Percentiles rank a stretch among this genome's conserved stretches.
Conservation (phyloP, 2,329 filamentous ascomycete species). For the Stachybotrys echinatus region DNA sequence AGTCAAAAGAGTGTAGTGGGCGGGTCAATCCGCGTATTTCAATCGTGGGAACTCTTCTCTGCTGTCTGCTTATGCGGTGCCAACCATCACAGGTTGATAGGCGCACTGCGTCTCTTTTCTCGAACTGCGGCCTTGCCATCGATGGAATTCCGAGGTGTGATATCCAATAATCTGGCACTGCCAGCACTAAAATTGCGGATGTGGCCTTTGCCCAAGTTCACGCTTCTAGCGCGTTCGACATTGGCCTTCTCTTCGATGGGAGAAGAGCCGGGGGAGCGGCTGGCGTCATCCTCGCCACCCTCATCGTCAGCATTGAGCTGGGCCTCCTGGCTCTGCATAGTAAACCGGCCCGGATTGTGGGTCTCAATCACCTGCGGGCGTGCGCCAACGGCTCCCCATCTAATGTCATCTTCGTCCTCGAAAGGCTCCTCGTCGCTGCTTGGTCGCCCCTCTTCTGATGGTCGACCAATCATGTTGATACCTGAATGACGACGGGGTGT, state of each 20-base stretch:
- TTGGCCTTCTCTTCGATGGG: slow-evolving; percentile 29
- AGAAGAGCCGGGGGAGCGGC: slow-evolving; percentile 18
- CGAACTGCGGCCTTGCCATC: slow-evolving; percentile 38
- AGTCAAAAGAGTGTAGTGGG: slow-evolving; percentile 3
- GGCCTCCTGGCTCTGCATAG: slow-evolving; percentile 48
- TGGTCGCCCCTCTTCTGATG: slow-evolving; percentile 44
- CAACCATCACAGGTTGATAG: slow-evolving; percentile 10
- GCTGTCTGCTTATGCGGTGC: slow-evolving; percentile 9
- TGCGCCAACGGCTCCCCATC: slow-evolving; percentile 46
- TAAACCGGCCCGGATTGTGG: slow-evolving; percentile 32
- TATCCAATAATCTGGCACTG: slow-evolving; percentile 68
- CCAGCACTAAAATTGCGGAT: slow-evolving; percentile 70
- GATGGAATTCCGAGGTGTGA: slow-evolving; percentile 50
- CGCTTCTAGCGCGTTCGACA: slow-evolving; percentile 62
- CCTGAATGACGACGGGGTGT: slow-evolving; percentile 19
- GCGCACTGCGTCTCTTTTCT: slow-evolving; percentile 19
- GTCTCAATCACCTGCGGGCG: slow-evolving; percentile 57
- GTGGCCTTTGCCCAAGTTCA: slow-evolving; percentile 62
- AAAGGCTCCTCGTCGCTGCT: slow-evolving; percentile 41
- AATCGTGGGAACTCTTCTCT: slow-evolving; percentile 15
- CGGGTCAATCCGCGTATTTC: background rate
- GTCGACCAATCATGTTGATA: slow-evolving; percentile 27
- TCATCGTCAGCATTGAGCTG: slow-evolving; percentile 36
- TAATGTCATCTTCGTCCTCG: slow-evolving; percentile 48
- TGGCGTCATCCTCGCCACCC: slow-evolving; percentile 13